A percentile compares a stretch with the other conserved stretches of the same genome.
These are phyloP conservation scores for Termitomyces titanicus DNA, from an alignment of 768 basidiomycete genomes.

Conservation along the genomic window DNA sequence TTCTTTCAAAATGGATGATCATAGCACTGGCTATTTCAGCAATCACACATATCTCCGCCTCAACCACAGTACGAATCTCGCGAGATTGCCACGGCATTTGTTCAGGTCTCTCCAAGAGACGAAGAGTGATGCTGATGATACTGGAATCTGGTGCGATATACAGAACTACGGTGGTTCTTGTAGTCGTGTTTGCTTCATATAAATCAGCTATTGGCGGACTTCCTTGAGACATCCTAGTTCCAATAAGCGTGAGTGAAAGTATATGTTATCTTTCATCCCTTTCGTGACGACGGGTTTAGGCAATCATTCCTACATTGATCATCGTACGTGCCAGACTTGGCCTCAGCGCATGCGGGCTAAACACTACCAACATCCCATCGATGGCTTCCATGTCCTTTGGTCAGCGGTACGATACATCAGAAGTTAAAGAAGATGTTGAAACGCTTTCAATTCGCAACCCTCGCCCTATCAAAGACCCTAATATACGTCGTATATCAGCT, in stretches of 20 bases:
- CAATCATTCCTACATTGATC: slow-evolving; percentile 4
- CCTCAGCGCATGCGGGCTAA: neutral
- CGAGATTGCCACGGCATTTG: neutral
- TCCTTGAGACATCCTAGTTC: no score
- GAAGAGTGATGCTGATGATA: neutral
- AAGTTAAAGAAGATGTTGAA: no score
- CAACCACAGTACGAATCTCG: neutral
- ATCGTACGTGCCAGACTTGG: slow-evolving; percentile 7
- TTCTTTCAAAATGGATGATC: neutral
- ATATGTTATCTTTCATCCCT: no score
- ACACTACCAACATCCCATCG: neutral
- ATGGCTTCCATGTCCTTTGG: neutral
- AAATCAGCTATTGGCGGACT: neutral
- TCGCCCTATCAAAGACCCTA: no score
- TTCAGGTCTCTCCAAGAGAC: neutral
- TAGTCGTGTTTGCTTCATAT: neutral
- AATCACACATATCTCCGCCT: neutral
- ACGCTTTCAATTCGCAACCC: no score
- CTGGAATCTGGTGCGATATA: slow-evolving; percentile 8
- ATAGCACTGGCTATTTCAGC: neutral
- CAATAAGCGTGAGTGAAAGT: no score
- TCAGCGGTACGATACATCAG: no score
- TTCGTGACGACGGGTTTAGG: neutral
- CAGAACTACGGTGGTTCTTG: neutral
- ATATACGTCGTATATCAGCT: no score